phyloP scores from a whole-genome alignment of 352 stramenopile genomes.

The Globisporangium carolinianum region DNA sequence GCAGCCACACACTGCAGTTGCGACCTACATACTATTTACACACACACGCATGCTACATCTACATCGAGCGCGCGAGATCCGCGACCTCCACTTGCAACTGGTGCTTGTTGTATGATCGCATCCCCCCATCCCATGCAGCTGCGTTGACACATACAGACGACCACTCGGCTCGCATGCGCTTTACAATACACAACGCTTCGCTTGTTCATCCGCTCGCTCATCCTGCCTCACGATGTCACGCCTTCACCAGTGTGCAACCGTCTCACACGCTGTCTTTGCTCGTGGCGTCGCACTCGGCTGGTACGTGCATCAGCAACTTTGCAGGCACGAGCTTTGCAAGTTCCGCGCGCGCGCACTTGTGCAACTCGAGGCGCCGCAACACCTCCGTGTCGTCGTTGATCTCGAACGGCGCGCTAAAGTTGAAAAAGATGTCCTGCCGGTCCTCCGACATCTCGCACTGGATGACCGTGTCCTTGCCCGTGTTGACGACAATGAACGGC shows the following conservation, averaged over 20 bases:
- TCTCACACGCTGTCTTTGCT: conserved; percentile 35
- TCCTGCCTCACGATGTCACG: not conserved
- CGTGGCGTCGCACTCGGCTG: conserved; percentile 73
- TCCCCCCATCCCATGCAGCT: too few relatives aligned
- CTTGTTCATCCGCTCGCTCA: not conserved
- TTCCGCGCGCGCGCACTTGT: conserved; percentile 63
- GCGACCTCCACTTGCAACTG: too few relatives aligned
- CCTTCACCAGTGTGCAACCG: not conserved
- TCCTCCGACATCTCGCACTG: conserved; percentile 96
- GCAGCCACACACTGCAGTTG: too few relatives aligned
- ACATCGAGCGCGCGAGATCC: too few relatives aligned
- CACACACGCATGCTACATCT: too few relatives aligned
- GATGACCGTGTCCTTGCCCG: conserved; percentile 90
- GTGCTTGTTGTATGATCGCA: too few relatives aligned
- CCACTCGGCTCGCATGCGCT: too few relatives aligned
- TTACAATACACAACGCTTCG: not conserved
- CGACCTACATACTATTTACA: too few relatives aligned
- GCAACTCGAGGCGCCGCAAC: conserved; percentile 90
- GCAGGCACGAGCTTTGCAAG: conserved; percentile 68
- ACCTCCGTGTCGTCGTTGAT: conserved; percentile 98
- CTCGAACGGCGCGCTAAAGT: conserved; percentile 95
- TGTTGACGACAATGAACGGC: conserved; percentile 97
- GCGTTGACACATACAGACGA: too few relatives aligned
- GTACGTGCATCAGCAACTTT: conserved; percentile 69
- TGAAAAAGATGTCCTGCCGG: conserved; percentile 94